These are phyloP conservation scores for Teratosphaeriaceae sp. DNA, from an alignment of 2,329 filamentous ascomycete genomes.

Conservation along the genomic window DNA sequence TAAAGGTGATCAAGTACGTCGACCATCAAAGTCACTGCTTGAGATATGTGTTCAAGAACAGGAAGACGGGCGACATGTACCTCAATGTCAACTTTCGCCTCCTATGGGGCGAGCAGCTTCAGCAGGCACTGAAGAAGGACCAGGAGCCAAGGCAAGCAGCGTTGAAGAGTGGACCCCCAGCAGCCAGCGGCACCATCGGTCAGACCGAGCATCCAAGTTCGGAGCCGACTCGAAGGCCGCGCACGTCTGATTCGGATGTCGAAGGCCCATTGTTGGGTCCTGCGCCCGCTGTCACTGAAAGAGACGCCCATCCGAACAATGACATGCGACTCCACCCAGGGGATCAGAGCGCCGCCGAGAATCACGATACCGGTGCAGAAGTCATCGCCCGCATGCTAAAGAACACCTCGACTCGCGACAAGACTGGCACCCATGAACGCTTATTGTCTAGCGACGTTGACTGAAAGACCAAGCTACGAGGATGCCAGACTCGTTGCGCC, in stretches of 20 bases:
- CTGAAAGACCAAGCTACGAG: too few relatives aligned
- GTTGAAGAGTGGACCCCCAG: neutral
- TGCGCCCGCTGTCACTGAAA: too few relatives aligned
- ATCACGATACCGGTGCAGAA: neutral
- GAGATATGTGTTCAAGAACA: constrained; percentile 41
- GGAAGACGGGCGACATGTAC: constrained; percentile 34
- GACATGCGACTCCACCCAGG: neutral
- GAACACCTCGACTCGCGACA: neutral
- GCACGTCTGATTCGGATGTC: too few relatives aligned
- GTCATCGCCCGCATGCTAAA: neutral
- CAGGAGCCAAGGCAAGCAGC: constrained; percentile 7
- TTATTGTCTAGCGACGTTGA: neutral
- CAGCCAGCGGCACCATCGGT: too few relatives aligned
- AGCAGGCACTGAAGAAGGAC: constrained; percentile 27
- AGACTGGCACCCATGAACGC: neutral
- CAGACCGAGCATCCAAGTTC: too few relatives aligned
- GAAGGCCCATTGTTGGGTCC: too few relatives aligned
- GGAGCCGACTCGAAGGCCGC: too few relatives aligned
- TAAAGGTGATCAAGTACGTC: constrained; percentile 40
- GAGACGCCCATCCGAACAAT: too few relatives aligned
- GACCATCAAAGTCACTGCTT: constrained; percentile 43
- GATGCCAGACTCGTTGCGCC: too few relatives aligned
- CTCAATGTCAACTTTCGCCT: constrained; percentile 42
- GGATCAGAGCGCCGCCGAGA: neutral
- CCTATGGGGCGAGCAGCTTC: constrained; percentile 38